Evolutionary conservation across 2,329 filamentous ascomycete species (phyloP).

Genomic region (Fusarium pilosicola): DNA sequence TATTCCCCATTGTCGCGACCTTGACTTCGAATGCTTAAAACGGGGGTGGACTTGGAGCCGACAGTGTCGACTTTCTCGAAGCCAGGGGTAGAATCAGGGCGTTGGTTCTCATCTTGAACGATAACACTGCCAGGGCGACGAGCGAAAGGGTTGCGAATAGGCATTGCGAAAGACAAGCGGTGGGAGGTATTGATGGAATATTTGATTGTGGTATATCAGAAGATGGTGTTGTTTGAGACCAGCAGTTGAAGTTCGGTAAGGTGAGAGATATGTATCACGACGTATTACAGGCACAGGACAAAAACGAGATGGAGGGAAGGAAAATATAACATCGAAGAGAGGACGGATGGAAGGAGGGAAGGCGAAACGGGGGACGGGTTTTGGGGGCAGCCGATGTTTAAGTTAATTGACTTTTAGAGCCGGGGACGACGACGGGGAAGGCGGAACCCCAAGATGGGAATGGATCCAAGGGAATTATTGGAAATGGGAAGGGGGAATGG

Average conservation of each 20-base stretch:
- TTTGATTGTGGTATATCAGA: slow-evolving; percentile 11
- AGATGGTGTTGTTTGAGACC: slow-evolving; percentile 11
- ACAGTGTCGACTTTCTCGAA: slow-evolving; percentile 72
- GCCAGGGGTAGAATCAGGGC: slow-evolving; percentile 55
- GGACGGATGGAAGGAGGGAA: slow-evolving; percentile 1
- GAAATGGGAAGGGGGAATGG: not conserved
- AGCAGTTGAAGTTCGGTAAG: not conserved
- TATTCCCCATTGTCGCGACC: slow-evolving; percentile 76
- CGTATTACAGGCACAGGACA: not conserved
- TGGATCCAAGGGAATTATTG: not conserved
- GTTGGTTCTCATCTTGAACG: slow-evolving; percentile 63
- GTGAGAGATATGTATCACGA: not conserved
- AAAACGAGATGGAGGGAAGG: slow-evolving; percentile 7
- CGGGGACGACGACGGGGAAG: slow-evolving; percentile 29
- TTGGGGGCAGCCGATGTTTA: slow-evolving; percentile 33
- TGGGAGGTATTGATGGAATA: slow-evolving; percentile 10
- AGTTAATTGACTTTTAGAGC: slow-evolving; percentile 36
- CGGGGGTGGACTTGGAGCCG: slow-evolving; percentile 69
- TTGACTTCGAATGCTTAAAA: slow-evolving; percentile 69
- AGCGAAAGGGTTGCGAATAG: slow-evolving; percentile 78
- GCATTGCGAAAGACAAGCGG: slow-evolving; percentile 59
- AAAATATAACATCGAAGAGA: slow-evolving; percentile 11
- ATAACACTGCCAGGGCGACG: slow-evolving; percentile 63
- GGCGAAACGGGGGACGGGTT: not conserved
- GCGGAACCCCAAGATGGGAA: slow-evolving; percentile 20